Conservation (phyloP, 495 filamentous ascomycete species). For the Niebla homalea region DNA sequence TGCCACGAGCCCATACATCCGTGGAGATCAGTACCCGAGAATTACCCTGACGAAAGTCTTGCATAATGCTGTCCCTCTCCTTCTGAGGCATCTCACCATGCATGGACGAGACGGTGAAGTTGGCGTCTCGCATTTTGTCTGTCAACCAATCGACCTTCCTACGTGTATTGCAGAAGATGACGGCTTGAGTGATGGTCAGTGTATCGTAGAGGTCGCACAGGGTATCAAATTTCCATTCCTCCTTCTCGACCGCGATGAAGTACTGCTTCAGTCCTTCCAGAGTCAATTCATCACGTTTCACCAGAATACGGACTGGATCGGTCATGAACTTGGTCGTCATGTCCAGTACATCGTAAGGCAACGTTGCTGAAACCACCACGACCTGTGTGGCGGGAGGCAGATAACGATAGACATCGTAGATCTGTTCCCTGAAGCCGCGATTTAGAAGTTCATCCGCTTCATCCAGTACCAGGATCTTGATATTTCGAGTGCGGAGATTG, state of each 20-base stretch:
- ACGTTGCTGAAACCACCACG: constrained; percentile 90
- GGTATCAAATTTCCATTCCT: constrained; percentile 99
- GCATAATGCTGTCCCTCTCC: constrained; percentile 96
- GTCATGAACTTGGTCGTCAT: constrained; percentile 99
- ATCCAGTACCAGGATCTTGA: constrained; percentile 99
- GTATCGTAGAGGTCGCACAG: constrained; percentile 99
- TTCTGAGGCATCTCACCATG: constrained; percentile 99
- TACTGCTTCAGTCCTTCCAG: constrained; percentile 98
- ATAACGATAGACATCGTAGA: constrained; percentile 97
- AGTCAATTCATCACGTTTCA: constrained; percentile 98
- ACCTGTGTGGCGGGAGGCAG: constrained; percentile 94
- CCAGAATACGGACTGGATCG: constrained; percentile 94
- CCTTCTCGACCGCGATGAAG: constrained; percentile 98
- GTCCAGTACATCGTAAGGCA: constrained; percentile 95
- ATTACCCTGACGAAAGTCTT: constrained; percentile 94
- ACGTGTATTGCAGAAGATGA: constrained; percentile 99
- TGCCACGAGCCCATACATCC: constrained; percentile 93
- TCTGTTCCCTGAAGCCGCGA: constrained; percentile 95
- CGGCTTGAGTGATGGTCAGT: constrained; percentile 94
- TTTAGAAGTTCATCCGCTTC: constrained; percentile 90
- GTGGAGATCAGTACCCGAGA: constrained; percentile 96
- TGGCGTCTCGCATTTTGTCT: constrained; percentile 94
- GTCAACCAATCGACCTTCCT: constrained; percentile 99
- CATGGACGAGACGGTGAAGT: constrained; percentile 98
- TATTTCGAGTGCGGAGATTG: constrained; percentile 79